phyloP scores from a whole-genome alignment of 306 rosid species.

The Dalbergia oliveri region DNA sequence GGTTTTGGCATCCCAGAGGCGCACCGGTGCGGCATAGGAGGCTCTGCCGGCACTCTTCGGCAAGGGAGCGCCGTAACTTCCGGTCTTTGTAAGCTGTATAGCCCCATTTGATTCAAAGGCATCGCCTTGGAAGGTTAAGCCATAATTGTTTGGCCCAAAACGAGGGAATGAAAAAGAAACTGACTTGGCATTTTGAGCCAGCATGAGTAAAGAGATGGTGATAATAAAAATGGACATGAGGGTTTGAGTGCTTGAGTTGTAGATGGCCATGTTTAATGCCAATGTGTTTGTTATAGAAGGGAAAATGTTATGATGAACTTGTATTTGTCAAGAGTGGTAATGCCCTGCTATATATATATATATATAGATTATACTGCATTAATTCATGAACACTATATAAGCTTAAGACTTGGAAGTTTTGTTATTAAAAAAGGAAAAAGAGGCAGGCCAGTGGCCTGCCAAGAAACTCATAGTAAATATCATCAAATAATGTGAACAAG shows the following conservation, averaged over 20 bases:
- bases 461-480: no score
- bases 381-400: no score
- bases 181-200: background rate
- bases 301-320: no score
- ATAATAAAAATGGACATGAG: background rate
- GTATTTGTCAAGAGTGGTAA: background rate
- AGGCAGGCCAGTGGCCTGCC: background rate
- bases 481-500: background rate
- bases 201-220: background rate
- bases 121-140: conserved; percentile 40
- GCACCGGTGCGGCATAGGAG: conserved; percentile 45
- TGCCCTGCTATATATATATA: no score
- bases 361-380: no score
- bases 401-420: no score
- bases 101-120: background rate
- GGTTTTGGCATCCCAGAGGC: conserved; percentile 46
- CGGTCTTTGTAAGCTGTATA: conserved; percentile 23
- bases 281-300: no score
- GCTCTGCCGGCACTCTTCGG: conserved; percentile 50
- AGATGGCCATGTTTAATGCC: background rate
- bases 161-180: background rate
- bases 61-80: background rate
- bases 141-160: background rate
- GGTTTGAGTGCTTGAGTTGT: background rate
- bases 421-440: no score